Evolutionary conservation across 2,329 filamentous ascomycete species (phyloP).

Genomic region (Calonectria pseudoreteaudii): DNA sequence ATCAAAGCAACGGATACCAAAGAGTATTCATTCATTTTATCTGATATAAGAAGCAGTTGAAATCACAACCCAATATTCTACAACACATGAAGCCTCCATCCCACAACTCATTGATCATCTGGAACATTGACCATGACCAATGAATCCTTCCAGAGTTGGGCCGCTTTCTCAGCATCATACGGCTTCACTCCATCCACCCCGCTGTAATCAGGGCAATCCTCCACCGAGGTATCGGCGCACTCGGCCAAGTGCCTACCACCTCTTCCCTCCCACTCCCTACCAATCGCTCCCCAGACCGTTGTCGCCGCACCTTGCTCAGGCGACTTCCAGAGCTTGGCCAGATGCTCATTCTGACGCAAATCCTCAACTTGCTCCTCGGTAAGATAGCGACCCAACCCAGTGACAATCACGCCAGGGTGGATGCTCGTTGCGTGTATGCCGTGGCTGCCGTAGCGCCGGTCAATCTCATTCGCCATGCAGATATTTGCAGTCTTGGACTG

Average conservation of each 20-base stretch:
- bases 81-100: background rate
- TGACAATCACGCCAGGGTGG: background rate
- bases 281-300: background rate
- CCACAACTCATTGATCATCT: background rate
- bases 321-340: background rate
- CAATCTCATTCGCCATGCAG: background rate
- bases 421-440: background rate
- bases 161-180: background rate
- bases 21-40: no score
- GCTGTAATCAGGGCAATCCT: background rate
- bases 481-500: background rate
- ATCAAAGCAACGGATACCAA: no score
- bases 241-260: background rate
- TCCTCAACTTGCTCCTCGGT: background rate
- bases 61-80: no score
- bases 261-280: background rate
- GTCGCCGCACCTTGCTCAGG: background rate
- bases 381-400: background rate
- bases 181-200: background rate
- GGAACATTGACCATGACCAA: background rate
- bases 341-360: background rate
- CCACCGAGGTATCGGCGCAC: background rate
- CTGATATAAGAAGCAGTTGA: no score
- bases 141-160: background rate
- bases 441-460: background rate